Evolutionary conservation across 352 stramenopile species (phyloP).

Genomic region (Phytopythium delawarense): DNA sequence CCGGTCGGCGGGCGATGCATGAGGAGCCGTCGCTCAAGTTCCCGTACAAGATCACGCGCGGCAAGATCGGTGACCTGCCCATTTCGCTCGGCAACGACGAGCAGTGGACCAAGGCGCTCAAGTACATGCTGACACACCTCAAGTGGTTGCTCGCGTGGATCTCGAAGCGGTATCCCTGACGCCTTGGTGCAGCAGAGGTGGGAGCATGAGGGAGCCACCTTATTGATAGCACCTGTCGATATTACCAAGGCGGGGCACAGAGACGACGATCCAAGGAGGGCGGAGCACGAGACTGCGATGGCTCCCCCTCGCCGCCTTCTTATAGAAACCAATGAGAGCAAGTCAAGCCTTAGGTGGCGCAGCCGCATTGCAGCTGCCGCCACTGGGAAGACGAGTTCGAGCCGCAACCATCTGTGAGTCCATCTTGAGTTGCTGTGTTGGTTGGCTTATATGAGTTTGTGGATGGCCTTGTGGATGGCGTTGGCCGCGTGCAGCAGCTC

Average conservation of each 20-base stretch:
- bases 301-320: neutral
- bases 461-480: constrained; percentile 66
- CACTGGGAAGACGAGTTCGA: neutral
- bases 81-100: constrained; percentile 88
- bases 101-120: constrained; percentile 90
- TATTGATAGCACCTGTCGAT: constrained; percentile 2
- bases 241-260: neutral
- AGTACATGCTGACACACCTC: constrained; percentile 90
- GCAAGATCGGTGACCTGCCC: constrained; percentile 87
- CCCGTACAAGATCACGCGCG: constrained; percentile 88
- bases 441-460: constrained; percentile 22
- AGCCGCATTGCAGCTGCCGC: neutral
- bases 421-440: neutral
- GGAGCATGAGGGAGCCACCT: neutral
- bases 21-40: constrained; percentile 88
- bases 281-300: neutral
- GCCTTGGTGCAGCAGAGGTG: neutral
- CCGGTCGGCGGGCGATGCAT: constrained; percentile 78
- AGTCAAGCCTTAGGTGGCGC: neutral
- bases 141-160: constrained; percentile 93
- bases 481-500: constrained; percentile 86
- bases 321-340: constrained; percentile 2
- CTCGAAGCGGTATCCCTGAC: constrained; percentile 72
- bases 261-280: neutral
- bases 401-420: neutral